Conservation (phyloP, 1,284 basidiomycete species). For the Moesziomyces parantarcticus region DNA sequence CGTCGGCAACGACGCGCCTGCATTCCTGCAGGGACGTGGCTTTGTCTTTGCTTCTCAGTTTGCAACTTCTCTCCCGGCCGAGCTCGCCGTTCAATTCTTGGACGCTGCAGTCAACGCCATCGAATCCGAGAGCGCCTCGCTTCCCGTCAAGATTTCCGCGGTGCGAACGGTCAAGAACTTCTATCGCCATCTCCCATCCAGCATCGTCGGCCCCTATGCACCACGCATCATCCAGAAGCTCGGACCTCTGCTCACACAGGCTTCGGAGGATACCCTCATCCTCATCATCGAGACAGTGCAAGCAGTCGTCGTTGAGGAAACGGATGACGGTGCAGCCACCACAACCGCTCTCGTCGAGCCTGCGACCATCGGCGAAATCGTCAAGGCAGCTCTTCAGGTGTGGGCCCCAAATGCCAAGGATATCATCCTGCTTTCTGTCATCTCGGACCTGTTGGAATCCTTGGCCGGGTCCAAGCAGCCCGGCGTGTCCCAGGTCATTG, state of each 20-base stretch:
- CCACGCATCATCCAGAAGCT: slow-evolving; percentile 82
- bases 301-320: slow-evolving; percentile 78
- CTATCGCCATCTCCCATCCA: slow-evolving; percentile 71
- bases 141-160: slow-evolving; percentile 91
- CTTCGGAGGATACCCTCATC: slow-evolving; percentile 88
- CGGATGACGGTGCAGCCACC: slow-evolving; percentile 66
- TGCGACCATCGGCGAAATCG: slow-evolving; percentile 48
- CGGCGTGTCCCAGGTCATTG: slow-evolving; percentile 78
- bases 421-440: slow-evolving; percentile 85
- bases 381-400: slow-evolving; percentile 75
- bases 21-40: slow-evolving; percentile 91
- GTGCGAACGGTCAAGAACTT: slow-evolving; percentile 72
- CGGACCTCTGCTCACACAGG: slow-evolving; percentile 81
- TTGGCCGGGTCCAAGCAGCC: slow-evolving; percentile 70
- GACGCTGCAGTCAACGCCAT: slow-evolving; percentile 85
- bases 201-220: slow-evolving; percentile 75
- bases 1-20: slow-evolving; percentile 74
- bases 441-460: slow-evolving; percentile 81
- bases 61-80: slow-evolving; percentile 77
- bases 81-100: slow-evolving; percentile 76
- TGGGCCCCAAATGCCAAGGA: slow-evolving; percentile 79
- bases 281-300: slow-evolving; percentile 87
- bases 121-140: slow-evolving; percentile 76
- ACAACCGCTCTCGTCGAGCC: slow-evolving; percentile 34
- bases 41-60: slow-evolving; percentile 95